Evolutionary conservation across 2,329 filamentous ascomycete species (phyloP), one percentile per base, ranked within the genome.

Genomic region (Colletotrichum aenigma): DNA sequence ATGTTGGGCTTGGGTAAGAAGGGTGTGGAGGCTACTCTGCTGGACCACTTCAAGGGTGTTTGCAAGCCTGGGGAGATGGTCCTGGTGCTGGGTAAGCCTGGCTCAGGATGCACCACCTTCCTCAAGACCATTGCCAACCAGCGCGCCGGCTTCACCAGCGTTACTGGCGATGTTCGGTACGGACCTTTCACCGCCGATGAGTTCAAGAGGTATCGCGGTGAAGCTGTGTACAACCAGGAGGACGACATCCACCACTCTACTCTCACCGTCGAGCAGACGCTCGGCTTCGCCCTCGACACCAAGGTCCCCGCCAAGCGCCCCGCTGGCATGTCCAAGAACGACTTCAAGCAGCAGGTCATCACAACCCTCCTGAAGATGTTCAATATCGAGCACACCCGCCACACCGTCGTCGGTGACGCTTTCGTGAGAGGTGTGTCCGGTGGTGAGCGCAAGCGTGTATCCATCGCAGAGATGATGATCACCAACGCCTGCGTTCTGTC

Each of bases 41-140:
- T 98, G 28, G 89, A 95, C 76, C 88, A 91, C 78, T 97, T 96
- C 85, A 89, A 88, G 67, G 94, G 93, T 36, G 89, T 94, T 2
- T 91, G 92, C 72, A 92, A 93, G 77, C 94, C 95, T 0, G 96
- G 96, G 1, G 96, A 98, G 87, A 98, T 98, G 95, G 90, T 96
- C 0, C 88, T 97, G 3, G 95, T 97, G 0, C 88, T 97, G 8
- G 95, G 95, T 26, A 91, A 93, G 77, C 95, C 95, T 0, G 95
- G 95, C 0, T 93, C 91, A 1, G 93, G 93, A 30, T 94, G 93
- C 81, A 93, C 92, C 2, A 93, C 93, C 0, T 94, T 94, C 78
- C 87, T 94, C 70, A 93, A 93, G 83, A 87, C 90, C 1, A 93
- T 94, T 74, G 89, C 92, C 18, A 94, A 94, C 81, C 92, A 94